Evolutionary conservation across 768 basidiomycete genomes (phyloP), one percentile per base, ranked within the genome.

Genomic region (Lanmaoa rubissima): DNA sequence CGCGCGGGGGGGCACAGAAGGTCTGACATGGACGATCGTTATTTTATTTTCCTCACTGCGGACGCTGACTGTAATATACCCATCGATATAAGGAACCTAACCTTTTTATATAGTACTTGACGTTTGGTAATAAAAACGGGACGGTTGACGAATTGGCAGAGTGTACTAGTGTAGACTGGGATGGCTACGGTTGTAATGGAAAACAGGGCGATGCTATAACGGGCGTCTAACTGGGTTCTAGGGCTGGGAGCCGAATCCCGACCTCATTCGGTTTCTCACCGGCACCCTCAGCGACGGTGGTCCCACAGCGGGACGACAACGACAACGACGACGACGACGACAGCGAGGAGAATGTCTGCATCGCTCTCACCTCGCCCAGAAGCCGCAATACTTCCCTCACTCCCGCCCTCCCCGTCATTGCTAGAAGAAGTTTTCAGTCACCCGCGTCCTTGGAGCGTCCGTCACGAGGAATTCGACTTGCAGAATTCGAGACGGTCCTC

Each of bases 351-450:
- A 40, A 67, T 69, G 68, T 26, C 60, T 14, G 5, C 41, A 24
- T 53, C 68, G 46, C 48, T 54, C 55, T 54, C 65, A 28, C 57
- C 55, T 7, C 68, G 24, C 41, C 42, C 53, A 12, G 36, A 58
- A 17, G 24, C 51, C 3, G 56, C 34, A 39, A 7, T 61, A 17
- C 49, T 67, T 24, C 67, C 74, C 31, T 76, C 76, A 21, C 67
- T 74, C 40, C 73, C 77, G 38, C 69, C 75, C 11, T 74, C 77
- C 28, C 61, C 70, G n/a, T 69, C 71, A 21, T 47, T 70, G 14
- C 64, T 74, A 5, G 82, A 81, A 55, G 78, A 80, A 54, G 81
- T 84, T 60, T 74, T 82, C 59, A 66, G 68, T 48, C 62, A 69
- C 16, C 70, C 72, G 21, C 63, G 61, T 41, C 67, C 60, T 17